Evolutionary conservation across 495 filamentous ascomycete genomes (phyloP).

Genomic region (Podospora tetraspora): DNA sequence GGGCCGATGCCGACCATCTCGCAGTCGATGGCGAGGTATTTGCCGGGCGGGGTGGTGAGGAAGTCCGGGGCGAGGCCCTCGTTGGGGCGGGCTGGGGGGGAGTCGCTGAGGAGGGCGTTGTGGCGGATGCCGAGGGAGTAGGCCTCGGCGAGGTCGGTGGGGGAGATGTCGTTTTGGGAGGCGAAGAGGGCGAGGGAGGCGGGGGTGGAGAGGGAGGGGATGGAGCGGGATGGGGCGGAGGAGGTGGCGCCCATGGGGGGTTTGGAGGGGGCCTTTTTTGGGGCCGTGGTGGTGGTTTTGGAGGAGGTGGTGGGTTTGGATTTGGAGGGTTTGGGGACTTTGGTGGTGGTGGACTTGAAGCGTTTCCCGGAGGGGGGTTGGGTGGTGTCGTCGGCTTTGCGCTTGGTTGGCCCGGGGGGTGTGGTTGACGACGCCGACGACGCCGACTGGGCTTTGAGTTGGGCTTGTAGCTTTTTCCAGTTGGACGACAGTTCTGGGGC

Average conservation of each 20-base stretch:
- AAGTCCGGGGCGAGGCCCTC: conserved; percentile 41
- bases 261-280: neutral
- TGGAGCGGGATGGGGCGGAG: conserved; percentile 17
- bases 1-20: conserved; percentile 95
- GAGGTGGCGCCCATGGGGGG: conserved; percentile 34
- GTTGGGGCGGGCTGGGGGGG: conserved; percentile 38
- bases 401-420: conserved; percentile 20
- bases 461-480: conserved; percentile 70
- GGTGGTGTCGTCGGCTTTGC: conserved; percentile 13
- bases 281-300: neutral
- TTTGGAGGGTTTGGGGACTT: neutral
- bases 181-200: conserved; percentile 44
- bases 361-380: conserved; percentile 31
- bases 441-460: conserved; percentile 51
- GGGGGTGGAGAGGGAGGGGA: conserved; percentile 19
- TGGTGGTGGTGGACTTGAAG: neutral
- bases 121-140: conserved; percentile 44
- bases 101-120: conserved; percentile 22
- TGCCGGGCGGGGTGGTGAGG: conserved; percentile 53
- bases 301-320: neutral
- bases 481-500: conserved; percentile 51
- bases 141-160: conserved; percentile 56
- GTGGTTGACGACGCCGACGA: neutral
- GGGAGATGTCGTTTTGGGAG: conserved; percentile 55
- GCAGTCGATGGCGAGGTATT: conserved; percentile 90